Evolutionary conservation across 352 stramenopile genomes (phyloP), one percentile per base, ranked within the genome.

Genomic region (Elongisporangium anandrum): DNA sequence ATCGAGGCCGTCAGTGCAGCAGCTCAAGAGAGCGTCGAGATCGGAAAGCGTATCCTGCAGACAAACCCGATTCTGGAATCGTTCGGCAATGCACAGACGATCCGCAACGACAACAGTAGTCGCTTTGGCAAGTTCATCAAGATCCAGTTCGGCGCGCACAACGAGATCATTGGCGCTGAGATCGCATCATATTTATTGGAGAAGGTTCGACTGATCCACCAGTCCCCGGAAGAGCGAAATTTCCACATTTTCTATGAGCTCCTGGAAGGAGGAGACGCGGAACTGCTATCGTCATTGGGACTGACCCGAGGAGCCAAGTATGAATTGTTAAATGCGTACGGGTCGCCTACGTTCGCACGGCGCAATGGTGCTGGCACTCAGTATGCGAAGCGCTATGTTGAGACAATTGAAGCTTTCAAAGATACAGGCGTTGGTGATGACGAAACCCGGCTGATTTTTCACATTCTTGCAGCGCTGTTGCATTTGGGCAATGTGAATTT

Each of bases 241-340:
- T 98, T 98, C 67, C 95, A 98, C 66, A 91, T 98, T 60, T 98
- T 98, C 67, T 98, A 98, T 67, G 88, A 98, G 70, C 85, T 98
- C 45, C 75, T 90, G n/a, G 90, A 95, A 54, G 90, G 90, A 45
- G 74, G 68, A 8, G 76, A 85, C 23, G 75, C 88, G 24, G 73
- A 82, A 21, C 60, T 89, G 57, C 67, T 95, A 6, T 70, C 81
- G 8, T 60, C 60, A 10, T 71, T 98, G 17, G 77, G 72, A 21
- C 73, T 91, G 0, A 72, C 87, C 48, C 78, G 73, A 16, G 69
- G 73, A 13, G 67, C 66, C 21, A 92, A 92, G 61, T 98, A 98
- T 63, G 75, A 89, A 45, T 61, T 98, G 19, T 69, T 97, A 1
- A 96, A 93, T 65, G 79, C 92, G 49, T 97, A 87, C 61, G 92